Base-by-base conservation (phyloP, 2,329 filamentous ascomycete genomes). In the Biscogniauxia sp. region DNA sequence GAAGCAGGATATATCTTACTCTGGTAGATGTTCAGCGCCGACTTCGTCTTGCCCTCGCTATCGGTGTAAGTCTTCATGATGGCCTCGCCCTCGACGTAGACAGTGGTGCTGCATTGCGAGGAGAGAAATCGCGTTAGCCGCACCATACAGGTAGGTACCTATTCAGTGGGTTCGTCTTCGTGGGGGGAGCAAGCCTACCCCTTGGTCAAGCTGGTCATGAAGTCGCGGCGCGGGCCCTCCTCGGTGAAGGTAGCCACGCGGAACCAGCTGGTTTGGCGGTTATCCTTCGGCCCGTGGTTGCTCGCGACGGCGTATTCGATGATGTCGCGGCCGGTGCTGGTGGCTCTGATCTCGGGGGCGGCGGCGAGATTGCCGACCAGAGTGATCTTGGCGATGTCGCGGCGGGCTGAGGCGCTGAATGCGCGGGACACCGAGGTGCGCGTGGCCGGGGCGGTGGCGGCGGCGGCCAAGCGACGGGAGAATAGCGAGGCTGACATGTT, bases 21-120 rank as follows among this genome's bases (percentile, higher is more conserved):
- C 79, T 97, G 92, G 55, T 89, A 76, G 70, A 98, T 81, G 76
- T 81, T 93, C 71, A 97, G 75, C 55, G 79, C 73, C 58, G 77
- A 84, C 67, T 81, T 82, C 69, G 79, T 84, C 76, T 88, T 88
- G 74, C 91, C 91, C 53, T 95, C 90, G 60, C 80, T 74, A 68
- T 90, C 88, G 67, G 89, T 84, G 73, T 86, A 94, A 52, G 76
- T 80, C 68, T 78, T 82, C 79, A 94, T 87, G 66, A 79, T 79
- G 63, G 89, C 90, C 63, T 97, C 92, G 52, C 90, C 93, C 76
- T 98, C 94, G 55, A 98, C 80, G 72, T 86, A 92, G 64, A 99
- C 82, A 55, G 92, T 80, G 15, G 92, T 84, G 62, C 93, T 97
- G 69, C 63, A 49, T 17, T 45, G 37, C 15, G 37, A 11, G 11